Percentiles rank a stretch among this genome's conserved stretches.
Evolutionary conservation across 768 basidiomycete species (phyloP).

Genomic region (Kwoniella mangroviensis): DNA sequence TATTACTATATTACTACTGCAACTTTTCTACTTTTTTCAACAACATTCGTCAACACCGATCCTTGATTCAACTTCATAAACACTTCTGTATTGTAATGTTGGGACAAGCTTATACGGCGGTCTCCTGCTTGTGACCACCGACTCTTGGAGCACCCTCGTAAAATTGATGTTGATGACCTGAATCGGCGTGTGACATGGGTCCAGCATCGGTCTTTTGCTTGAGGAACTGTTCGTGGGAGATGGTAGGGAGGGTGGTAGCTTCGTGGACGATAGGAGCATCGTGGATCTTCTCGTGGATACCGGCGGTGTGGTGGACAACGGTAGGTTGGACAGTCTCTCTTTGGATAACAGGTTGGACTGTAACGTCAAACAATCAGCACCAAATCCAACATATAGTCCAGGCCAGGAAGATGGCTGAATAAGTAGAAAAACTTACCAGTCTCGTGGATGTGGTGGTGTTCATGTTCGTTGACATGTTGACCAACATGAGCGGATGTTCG

Average conservation of each 20-base stretch:
- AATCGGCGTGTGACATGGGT: slow-evolving; percentile 48
- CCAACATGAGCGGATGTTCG: slow-evolving; percentile 44
- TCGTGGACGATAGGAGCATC: slow-evolving; percentile 59
- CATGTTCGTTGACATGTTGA: slow-evolving; percentile 56
- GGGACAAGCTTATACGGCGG: background rate
- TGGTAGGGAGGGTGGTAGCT: slow-evolving; percentile 56
- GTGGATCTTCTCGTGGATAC: slow-evolving; percentile 58
- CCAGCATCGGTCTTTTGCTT: slow-evolving; percentile 47
- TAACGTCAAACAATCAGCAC: background rate
- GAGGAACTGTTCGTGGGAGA: slow-evolving; percentile 52
- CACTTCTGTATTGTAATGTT: too few species aligned
- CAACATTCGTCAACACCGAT: background rate
- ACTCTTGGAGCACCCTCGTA: slow-evolving; percentile 51
- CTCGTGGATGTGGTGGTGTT: slow-evolving; percentile 59
- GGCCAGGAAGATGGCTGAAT: background rate
- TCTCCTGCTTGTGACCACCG: slow-evolving; percentile 28
- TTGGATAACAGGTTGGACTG: slow-evolving; percentile 58
- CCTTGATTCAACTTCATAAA: too few species aligned
- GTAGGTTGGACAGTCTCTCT: slow-evolving; percentile 58
- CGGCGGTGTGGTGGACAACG: slow-evolving; percentile 57
- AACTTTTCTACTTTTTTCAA: background rate
- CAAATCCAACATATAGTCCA: background rate
- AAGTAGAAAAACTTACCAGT: slow-evolving; percentile 27
- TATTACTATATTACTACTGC: background rate
- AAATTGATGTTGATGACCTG: slow-evolving; percentile 53